Conservation (phyloP, 2,329 filamentous ascomycete species). For the Aspergillus hortae region DNA sequence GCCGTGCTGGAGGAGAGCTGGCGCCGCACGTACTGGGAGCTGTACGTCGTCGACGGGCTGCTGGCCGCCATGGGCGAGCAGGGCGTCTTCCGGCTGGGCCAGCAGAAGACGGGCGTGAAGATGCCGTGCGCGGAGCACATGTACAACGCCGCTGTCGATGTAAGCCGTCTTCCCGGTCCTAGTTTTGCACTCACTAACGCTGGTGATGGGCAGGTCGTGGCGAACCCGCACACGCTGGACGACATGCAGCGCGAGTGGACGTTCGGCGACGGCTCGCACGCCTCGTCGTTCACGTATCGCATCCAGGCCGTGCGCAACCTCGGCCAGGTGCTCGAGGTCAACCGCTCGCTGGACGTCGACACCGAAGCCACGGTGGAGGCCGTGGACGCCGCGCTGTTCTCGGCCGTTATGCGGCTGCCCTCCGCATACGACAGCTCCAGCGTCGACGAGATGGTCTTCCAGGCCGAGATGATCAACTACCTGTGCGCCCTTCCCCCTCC, state of each 20-base stretch:
- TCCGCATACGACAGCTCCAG: slow-evolving; percentile 64
- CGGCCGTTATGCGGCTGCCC: slow-evolving; percentile 70
- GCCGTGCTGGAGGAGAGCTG: slow-evolving; percentile 73
- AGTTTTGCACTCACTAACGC: not conserved
- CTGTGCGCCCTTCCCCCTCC: slow-evolving; percentile 10
- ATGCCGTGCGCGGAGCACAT: slow-evolving; percentile 74
- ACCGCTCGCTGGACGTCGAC: slow-evolving; percentile 17
- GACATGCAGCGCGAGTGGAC: slow-evolving; percentile 59
- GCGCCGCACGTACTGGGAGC: slow-evolving; percentile 81
- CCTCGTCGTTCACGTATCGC: slow-evolving; percentile 77
- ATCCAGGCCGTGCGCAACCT: slow-evolving; percentile 72
- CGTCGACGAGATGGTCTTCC: slow-evolving; percentile 58
- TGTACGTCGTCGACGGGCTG: slow-evolving; percentile 72
- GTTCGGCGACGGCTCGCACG: slow-evolving; percentile 59
- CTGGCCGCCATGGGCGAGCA: slow-evolving; percentile 60
- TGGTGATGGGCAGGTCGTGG: slow-evolving; percentile 49
- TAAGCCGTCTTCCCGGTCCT: slow-evolving; percentile 6
- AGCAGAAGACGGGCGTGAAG: slow-evolving; percentile 58
- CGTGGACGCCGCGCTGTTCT: slow-evolving; percentile 51
- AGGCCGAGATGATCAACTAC: slow-evolving; percentile 29
- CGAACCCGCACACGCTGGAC: slow-evolving; percentile 50
- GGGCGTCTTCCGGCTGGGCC: slow-evolving; percentile 13
- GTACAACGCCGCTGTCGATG: slow-evolving; percentile 19
- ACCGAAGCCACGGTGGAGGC: slow-evolving; percentile 38
- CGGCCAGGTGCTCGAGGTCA: slow-evolving; percentile 59